Conservation (phyloP, 2,329 filamentous ascomycete species). For the Endothia cerciana region DNA sequence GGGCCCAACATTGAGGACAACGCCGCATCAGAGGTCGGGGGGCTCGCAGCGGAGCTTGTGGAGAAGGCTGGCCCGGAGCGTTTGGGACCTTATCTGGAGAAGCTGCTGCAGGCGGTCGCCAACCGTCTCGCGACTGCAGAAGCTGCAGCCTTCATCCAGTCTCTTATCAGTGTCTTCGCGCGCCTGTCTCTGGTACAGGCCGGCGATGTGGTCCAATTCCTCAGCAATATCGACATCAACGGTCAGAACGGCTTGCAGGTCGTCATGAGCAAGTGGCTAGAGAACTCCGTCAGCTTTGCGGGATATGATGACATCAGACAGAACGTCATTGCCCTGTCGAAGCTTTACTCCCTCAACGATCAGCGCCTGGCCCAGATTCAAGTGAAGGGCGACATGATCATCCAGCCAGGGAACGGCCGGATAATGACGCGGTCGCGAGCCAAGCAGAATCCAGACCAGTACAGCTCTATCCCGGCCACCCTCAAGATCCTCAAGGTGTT, state of each 20-base stretch:
- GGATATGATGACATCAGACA: constrained; percentile 97
- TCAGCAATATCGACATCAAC: constrained; percentile 80
- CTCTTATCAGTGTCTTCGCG: constrained; percentile 92
- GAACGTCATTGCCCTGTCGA: constrained; percentile 92
- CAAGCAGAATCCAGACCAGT: constrained; percentile 86
- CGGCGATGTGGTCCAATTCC: constrained; percentile 87
- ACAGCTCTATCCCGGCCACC: constrained; percentile 82
- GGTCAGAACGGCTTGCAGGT: constrained; percentile 83
- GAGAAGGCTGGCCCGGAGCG: constrained; percentile 93
- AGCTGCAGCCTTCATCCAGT: constrained; percentile 91
- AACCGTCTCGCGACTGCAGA: constrained; percentile 80
- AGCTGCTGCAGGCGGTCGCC: constrained; percentile 87
- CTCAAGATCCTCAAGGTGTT: constrained; percentile 97
- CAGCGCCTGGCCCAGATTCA: constrained; percentile 75
- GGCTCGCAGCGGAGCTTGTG: constrained; percentile 89
- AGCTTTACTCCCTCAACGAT: constrained; percentile 87
- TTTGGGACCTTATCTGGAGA: constrained; percentile 85
- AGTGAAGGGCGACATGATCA: constrained; percentile 90
- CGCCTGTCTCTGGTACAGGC: constrained; percentile 84
- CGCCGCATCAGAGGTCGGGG: constrained; percentile 93
- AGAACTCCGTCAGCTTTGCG: constrained; percentile 96
- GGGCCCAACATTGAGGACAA: constrained; percentile 86
- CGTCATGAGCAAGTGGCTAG: constrained; percentile 92
- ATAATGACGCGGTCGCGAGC: constrained; percentile 96
- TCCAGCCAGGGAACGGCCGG: constrained; percentile 69